Evolutionary conservation across 495 filamentous ascomycete genomes (phyloP), one percentile per base, ranked within the genome.

Genomic region (Darksidea phi): DNA sequence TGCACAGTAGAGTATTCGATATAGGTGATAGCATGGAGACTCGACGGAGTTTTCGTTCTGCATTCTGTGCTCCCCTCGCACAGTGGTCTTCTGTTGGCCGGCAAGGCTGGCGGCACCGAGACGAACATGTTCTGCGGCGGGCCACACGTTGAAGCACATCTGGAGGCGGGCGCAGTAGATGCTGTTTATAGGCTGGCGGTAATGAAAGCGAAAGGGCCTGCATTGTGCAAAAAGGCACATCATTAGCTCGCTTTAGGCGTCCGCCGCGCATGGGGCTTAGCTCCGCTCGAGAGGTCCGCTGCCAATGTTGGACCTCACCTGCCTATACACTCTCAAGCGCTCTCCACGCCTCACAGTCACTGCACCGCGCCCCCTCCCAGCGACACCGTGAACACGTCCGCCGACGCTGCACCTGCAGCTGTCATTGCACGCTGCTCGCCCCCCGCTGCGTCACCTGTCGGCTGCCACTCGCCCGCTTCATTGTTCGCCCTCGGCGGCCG

Each of bases 371-470:
- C n/a, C 37, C 51, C n/a, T 24, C 51, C 17, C 59, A 42, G 18
- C 32, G 51, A 56, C 45, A 49, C 49, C 50, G 28, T 17, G 26
- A 49, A 17, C 58, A 32, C 23, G 49, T 49, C 50, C 36, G 54
- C 45, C 54, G 53, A 63, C 60, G 18, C 60, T 57, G 60, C 54
- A 11, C 36, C 18, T 21, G 53, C 54, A 57, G 60, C 24, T 49
- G 60, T 51, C 47, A 37, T 25, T 52, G 32, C 11, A 3, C 41
- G 13, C 13, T 45, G 43, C 18, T 48, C 54, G 18, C 20, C 51
- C 1, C 10, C 34, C 34, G 25, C 21, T 46, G 36, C 13, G 26
- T 28, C 32, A 3, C 32, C 28, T 24, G 24, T 51, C 20, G 20
- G 26, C 57, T 10, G 21, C 26, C 46, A 17, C 17, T 12, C 32